phyloP scores from a whole-genome alignment of 371 early-diverging fungal species.

The Massospora cicadina region DNA sequence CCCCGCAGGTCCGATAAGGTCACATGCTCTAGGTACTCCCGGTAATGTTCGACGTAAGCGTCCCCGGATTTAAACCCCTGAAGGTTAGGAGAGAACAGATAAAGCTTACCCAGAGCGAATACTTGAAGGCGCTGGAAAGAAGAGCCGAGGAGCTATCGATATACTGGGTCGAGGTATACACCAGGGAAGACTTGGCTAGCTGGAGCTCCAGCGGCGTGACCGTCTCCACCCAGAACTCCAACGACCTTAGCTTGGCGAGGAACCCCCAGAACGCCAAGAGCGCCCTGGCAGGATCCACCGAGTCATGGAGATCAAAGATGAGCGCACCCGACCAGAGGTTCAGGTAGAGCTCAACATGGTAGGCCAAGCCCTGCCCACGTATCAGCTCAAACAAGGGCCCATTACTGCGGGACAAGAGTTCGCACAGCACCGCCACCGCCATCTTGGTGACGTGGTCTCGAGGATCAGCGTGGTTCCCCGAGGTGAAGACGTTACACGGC shows the following conservation, averaged over 20 bases:
- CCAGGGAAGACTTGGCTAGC: neutral
- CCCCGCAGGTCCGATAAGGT: neutral
- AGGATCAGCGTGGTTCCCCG: conserved; percentile 14
- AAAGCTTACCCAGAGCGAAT: neutral
- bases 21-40: neutral
- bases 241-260: conserved; percentile 19
- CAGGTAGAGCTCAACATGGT: conserved; percentile 31
- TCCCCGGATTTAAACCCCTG: neutral
- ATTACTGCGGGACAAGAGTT: conserved; percentile 41
- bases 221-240: neutral
- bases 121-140: neutral
- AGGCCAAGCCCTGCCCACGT: conserved; percentile 56
- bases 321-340: conserved; percentile 35
- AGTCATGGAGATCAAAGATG: conserved; percentile 27
- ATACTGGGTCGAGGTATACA: neutral
- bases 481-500: conserved; percentile 20
- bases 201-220: neutral
- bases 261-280: conserved; percentile 30
- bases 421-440: conserved; percentile 30
- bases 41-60: neutral
- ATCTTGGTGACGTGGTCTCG: conserved; percentile 17
- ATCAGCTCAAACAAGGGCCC: conserved; percentile 52
- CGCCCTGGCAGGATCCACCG: conserved; percentile 31
- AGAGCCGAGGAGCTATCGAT: neutral
- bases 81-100: neutral